Conservation (phyloP, 1,284 basidiomycete genomes). For the Inonotus hispidus region DNA sequence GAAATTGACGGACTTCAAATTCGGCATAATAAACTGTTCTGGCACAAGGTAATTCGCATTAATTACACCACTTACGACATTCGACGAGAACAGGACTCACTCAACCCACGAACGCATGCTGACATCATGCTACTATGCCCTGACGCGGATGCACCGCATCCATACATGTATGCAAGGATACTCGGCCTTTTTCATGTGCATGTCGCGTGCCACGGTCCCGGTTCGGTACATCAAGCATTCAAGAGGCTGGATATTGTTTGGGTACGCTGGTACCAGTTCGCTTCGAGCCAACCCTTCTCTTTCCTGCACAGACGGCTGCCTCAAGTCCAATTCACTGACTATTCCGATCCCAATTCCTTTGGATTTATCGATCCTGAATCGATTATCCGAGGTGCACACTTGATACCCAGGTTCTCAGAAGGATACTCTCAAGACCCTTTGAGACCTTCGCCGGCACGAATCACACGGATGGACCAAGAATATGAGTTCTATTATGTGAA, state of each 20-base stretch:
- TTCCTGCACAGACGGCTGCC: background rate
- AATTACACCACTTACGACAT: background rate
- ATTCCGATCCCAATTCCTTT: background rate
- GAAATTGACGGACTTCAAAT: background rate
- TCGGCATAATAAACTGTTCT: background rate
- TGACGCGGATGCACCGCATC: background rate
- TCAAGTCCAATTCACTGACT: background rate
- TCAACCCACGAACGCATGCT: background rate
- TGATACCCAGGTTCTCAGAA: background rate
- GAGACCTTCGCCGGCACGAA: background rate
- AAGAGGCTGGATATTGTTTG: background rate
- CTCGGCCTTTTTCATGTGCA: background rate
- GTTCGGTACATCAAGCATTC: background rate
- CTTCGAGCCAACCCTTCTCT: background rate
- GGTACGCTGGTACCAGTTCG: background rate
- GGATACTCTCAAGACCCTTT: background rate
- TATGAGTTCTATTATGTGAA: background rate
- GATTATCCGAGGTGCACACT: background rate
- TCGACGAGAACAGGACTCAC: background rate
- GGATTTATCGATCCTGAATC: background rate
- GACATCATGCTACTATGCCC: background rate
- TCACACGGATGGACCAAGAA: background rate
- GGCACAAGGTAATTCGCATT: background rate
- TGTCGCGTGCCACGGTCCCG: background rate
- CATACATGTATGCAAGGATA: background rate